Percentiles rank a stretch among this genome's conserved stretches.
Evolutionary conservation across 1,139 yeast species (phyloP).

Genomic region (Zhuliangozyma parablackwelliae): DNA sequence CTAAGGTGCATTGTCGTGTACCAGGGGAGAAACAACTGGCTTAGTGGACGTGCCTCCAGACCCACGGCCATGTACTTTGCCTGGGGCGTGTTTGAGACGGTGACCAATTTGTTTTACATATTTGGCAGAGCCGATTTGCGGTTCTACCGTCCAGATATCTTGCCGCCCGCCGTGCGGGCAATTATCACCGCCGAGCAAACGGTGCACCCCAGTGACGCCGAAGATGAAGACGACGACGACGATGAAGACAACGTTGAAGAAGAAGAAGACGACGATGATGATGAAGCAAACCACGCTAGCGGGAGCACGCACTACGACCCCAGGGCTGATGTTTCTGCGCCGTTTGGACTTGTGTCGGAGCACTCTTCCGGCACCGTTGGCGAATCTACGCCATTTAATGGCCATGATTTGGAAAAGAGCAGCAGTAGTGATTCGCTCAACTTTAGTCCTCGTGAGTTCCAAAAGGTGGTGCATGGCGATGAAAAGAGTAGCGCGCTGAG

Average conservation of each 20-base stretch:
- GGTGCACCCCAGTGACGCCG: constrained; percentile 10
- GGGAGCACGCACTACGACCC: too few species aligned
- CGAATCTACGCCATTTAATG: too few species aligned
- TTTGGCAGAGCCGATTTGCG: constrained; percentile 65
- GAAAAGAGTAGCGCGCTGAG: too few species aligned
- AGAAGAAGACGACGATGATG: neutral
- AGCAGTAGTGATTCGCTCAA: too few species aligned
- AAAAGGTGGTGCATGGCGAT: too few species aligned
- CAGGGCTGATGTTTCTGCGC: too few species aligned
- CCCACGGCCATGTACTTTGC: constrained; percentile 59
- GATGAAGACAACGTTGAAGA: neutral
- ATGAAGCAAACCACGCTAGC: too few species aligned
- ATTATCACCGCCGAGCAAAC: constrained; percentile 44
- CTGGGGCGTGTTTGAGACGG: constrained; percentile 57
- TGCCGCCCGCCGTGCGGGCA: constrained; percentile 35
- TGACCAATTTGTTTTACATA: constrained; percentile 51
- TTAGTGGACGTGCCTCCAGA: constrained; percentile 20
- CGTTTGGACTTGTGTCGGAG: too few species aligned
- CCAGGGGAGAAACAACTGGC: constrained; percentile 21
- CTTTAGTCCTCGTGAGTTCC: too few species aligned
- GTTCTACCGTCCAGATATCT: constrained; percentile 68
- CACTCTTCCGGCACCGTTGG: too few species aligned
- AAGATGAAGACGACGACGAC: constrained; percentile 4
- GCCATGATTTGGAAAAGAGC: too few species aligned
- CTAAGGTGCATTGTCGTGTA: constrained; percentile 57